phyloP scores from a whole-genome alignment of 805 yeast genomes.

The Pichia paraexigua region DNA sequence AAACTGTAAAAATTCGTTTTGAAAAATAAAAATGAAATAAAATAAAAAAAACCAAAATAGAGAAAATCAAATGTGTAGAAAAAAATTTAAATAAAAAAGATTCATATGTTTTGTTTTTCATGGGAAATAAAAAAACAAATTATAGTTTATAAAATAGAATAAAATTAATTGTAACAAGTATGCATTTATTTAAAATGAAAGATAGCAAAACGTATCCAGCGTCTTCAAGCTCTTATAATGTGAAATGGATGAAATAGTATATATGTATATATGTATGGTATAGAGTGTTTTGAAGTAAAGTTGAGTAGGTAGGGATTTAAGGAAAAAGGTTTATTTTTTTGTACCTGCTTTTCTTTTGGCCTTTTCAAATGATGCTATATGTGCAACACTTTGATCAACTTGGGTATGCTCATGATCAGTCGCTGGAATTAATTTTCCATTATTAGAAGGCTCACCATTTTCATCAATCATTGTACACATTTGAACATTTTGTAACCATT shows the following conservation, averaged over 20 bases:
- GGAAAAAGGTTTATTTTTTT: constrained; percentile 7
- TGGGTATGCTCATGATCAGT: constrained; percentile 73
- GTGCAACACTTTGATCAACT: constrained; percentile 92
- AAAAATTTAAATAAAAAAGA: neutral
- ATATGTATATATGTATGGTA: neutral
- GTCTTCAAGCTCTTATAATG: neutral
- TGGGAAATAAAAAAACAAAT: neutral
- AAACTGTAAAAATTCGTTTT: no score
- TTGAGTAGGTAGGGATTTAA: no score
- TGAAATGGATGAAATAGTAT: neutral
- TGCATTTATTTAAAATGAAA: neutral
- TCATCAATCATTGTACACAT: constrained; percentile 60
- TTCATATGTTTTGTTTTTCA: no score
- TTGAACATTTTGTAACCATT: constrained; percentile 55
- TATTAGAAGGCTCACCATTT: constrained; percentile 24
- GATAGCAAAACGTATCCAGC: constrained; percentile 1
- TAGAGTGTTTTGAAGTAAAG: neutral
- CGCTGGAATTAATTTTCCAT: constrained; percentile 35
- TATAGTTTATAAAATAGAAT: no score
- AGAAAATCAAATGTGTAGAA: neutral
- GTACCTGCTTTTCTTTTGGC: constrained; percentile 41
- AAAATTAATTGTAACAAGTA: neutral
- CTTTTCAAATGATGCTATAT: constrained; percentile 86
- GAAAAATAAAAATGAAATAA: no score
- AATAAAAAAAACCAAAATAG: no score